Percentiles rank a stretch among this genome's conserved stretches.
phyloP scores from a whole-genome alignment of 208 protist species.

The Acanthamoeba castellanii region DNA sequence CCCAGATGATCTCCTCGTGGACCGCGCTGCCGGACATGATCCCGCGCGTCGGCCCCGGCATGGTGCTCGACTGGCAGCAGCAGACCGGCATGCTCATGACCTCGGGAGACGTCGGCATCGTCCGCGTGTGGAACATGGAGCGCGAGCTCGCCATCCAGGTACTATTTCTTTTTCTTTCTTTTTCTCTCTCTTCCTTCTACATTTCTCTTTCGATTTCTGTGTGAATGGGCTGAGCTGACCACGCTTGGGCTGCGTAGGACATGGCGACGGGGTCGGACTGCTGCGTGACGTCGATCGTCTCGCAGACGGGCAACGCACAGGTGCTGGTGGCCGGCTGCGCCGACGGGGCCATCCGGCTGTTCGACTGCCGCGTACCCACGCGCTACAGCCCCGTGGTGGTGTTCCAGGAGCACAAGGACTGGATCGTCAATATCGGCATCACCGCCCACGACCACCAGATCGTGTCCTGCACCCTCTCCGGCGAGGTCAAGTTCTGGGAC shows the following conservation, averaged over 20 bases:
- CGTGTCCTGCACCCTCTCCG: constrained; percentile 73
- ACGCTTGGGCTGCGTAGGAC: constrained; percentile 77
- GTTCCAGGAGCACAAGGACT: constrained; percentile 82
- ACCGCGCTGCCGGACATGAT: constrained; percentile 70
- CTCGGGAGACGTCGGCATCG: constrained; percentile 72
- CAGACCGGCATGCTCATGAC: constrained; percentile 73
- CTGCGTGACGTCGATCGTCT: constrained; percentile 75
- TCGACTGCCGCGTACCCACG: constrained; percentile 76
- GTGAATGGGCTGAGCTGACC: no score
- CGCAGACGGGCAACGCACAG: constrained; percentile 56
- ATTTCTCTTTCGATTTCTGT: neutral
- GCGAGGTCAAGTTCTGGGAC: constrained; percentile 88
- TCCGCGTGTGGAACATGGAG: constrained; percentile 85
- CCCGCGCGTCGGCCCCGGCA: constrained; percentile 44
- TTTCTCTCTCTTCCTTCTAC: neutral
- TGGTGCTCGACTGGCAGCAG: constrained; percentile 81
- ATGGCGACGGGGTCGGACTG: constrained; percentile 75
- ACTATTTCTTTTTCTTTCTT: neutral
- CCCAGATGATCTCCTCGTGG: constrained; percentile 82
- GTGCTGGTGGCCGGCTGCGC: constrained; percentile 81
- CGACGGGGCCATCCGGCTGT: constrained; percentile 84
- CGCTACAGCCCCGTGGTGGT: constrained; percentile 73
- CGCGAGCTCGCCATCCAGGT: constrained; percentile 79
- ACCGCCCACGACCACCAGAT: constrained; percentile 68
- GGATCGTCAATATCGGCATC: constrained; percentile 81